phyloP scores from a whole-genome alignment of 495 filamentous ascomycete species.

The Penicillium cosmopolitanum region DNA sequence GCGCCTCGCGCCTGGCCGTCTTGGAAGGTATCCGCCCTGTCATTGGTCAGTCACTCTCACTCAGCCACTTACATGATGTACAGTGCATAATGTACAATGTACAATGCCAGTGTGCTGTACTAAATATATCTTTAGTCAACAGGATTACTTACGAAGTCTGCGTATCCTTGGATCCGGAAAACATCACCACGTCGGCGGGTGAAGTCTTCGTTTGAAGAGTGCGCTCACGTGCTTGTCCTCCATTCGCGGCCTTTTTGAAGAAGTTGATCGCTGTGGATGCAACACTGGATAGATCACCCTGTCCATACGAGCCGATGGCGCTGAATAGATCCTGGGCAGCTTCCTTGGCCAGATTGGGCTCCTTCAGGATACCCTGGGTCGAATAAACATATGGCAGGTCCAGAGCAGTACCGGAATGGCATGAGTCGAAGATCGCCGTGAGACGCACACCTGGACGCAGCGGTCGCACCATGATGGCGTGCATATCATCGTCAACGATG shows the following conservation, averaged over 20 bases:
- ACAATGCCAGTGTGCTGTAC: too few species aligned
- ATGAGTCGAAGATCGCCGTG: conserved; percentile 98
- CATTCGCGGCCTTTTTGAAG: conserved; percentile 87
- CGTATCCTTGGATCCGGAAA: conserved; percentile 93
- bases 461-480: conserved; percentile 89
- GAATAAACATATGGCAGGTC: conserved; percentile 98
- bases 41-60: background rate
- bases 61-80: too few species aligned
- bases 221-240: conserved; percentile 75
- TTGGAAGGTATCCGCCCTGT: conserved; percentile 50
- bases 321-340: conserved; percentile 89
- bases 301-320: conserved; percentile 83
- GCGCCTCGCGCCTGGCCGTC: conserved; percentile 89
- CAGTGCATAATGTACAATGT: background rate
- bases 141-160: conserved; percentile 65
- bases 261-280: conserved; percentile 80
- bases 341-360: conserved; percentile 96
- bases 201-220: conserved; percentile 88
- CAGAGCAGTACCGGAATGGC: conserved; percentile 93
- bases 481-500: conserved; percentile 98
- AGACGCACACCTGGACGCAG: conserved; percentile 85
- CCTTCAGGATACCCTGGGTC: conserved; percentile 92
- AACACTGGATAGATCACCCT: conserved; percentile 82
- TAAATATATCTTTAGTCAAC: background rate
- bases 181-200: conserved; percentile 96